These are phyloP conservation scores for Ceratobasidium sp. DNA, from an alignment of 1,284 basidiomycete species.

Conservation along the genomic window DNA sequence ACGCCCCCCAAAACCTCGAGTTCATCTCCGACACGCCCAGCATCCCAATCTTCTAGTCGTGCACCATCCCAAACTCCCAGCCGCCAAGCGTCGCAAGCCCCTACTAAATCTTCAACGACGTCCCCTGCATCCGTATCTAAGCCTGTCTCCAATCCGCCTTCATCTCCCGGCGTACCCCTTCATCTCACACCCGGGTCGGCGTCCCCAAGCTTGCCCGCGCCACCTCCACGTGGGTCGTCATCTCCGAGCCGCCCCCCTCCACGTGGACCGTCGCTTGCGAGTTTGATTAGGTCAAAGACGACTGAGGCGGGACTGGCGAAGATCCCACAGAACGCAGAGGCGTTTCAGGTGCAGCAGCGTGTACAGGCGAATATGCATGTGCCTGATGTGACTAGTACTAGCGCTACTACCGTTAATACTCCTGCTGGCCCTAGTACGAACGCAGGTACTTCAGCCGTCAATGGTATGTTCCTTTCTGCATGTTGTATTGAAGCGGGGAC, in stretches of 20 bases:
- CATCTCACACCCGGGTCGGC: not conserved
- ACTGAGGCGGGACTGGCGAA: not conserved
- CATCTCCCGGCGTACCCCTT: no score
- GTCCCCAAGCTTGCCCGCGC: not conserved
- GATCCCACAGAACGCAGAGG: no score
- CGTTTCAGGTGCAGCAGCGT: no score
- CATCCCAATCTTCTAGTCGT: no score
- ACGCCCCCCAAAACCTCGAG: not conserved
- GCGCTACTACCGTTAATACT: no score
- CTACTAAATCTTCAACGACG: not conserved
- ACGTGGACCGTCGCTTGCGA: constrained; percentile 29
- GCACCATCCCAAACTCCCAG: not conserved
- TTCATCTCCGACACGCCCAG: not conserved
- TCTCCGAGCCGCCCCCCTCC: not conserved
- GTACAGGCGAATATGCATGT: no score
- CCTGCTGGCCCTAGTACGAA: not conserved
- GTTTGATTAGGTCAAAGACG: constrained; percentile 14
- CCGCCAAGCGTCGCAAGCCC: not conserved
- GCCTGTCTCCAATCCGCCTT: no score
- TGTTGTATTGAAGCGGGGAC: no score
- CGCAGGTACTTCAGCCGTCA: not conserved
- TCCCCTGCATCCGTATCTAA: not conserved
- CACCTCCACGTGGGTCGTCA: not conserved
- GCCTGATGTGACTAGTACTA: no score
- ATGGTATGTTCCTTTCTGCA: no score